phyloP scores from a whole-genome alignment of 331 rosid species.

The Malus hybrid region DNA sequence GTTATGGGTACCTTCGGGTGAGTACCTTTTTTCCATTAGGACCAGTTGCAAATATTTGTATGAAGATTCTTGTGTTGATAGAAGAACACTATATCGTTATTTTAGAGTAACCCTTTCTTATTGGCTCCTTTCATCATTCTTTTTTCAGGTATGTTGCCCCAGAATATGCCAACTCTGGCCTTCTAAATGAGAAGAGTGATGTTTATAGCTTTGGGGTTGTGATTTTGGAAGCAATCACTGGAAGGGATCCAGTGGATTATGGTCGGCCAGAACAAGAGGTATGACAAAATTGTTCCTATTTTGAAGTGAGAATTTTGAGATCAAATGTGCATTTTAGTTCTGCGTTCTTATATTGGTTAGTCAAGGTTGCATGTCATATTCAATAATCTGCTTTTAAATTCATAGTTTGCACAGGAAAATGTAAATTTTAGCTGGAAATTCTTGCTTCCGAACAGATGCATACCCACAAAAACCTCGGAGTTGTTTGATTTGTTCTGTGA shows the following conservation, averaged over 20 bases:
- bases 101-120: constrained; percentile 9
- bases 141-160: constrained; percentile 82
- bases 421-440: background rate
- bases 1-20: constrained; percentile 98
- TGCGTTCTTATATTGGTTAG: background rate
- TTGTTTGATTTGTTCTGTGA: background rate
- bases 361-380: background rate
- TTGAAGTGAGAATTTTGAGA: background rate
- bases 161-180: constrained; percentile 90
- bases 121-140: constrained; percentile 7
- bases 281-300: background rate
- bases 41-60: background rate
- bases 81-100: background rate
- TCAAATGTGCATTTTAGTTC: background rate
- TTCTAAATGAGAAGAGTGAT: constrained; percentile 88
- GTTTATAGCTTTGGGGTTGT: constrained; percentile 89
- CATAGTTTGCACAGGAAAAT: background rate
- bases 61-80: background rate
- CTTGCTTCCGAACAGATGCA: background rate
- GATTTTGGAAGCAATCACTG: constrained; percentile 78
- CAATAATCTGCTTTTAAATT: background rate
- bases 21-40: constrained; percentile 18
- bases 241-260: constrained; percentile 91
- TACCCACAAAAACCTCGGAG: background rate
- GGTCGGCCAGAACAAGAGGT: constrained; percentile 71